Evolutionary conservation across 2,329 filamentous ascomycete genomes (phyloP), one percentile per base, ranked within the genome.

Genomic region (Colletotrichum abscissum): DNA sequence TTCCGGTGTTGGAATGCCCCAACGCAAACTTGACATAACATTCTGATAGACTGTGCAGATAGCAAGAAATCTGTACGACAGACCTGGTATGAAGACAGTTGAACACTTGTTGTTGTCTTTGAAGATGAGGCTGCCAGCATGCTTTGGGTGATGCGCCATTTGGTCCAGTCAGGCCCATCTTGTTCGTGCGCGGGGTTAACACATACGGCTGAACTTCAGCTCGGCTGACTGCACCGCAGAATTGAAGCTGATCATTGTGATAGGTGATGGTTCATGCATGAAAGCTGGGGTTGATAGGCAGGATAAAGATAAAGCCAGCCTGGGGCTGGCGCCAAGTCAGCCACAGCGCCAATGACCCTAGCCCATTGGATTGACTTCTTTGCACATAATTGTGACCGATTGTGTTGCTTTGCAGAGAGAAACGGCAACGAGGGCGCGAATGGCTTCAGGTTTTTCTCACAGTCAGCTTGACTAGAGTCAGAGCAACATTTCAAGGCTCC

Each of bases 1-100:
- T 68, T 71, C 12, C 69, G 64, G 6, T 71, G 26, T 9, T 62
- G 42, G 26, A 71, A 24, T 12, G 69, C 69, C 1, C 16, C 63
- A 12, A 62, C 24, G 12, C 68, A 71, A 4, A 24, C 3, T 0
- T 16, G 2, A 8, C 69, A 71, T 1, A 71, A 4, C 52, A 65
- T 65, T 8, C 2, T n/a, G 16, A 6, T 7, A 16, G 4, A 0
- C 5, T 42, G 7, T 42, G 38, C 38, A 0, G 5, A 42, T 42
- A 1, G 9, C 16, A 19, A 19, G 14, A 12, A 19, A 42, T 0
- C 16, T 19, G 0, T 42, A 19, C 38, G 38, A 42, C 38, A 42
- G 38, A 42, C 38, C 14, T 0, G 14, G 38, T 0, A 42, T 19
- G 14, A 0, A 16, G 38, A 42, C 16, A 19, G 16, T 19, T 42